Evolutionary conservation across 1,284 basidiomycete species (phyloP).

Genomic region (Melanopsichium pennsylvanicum): DNA sequence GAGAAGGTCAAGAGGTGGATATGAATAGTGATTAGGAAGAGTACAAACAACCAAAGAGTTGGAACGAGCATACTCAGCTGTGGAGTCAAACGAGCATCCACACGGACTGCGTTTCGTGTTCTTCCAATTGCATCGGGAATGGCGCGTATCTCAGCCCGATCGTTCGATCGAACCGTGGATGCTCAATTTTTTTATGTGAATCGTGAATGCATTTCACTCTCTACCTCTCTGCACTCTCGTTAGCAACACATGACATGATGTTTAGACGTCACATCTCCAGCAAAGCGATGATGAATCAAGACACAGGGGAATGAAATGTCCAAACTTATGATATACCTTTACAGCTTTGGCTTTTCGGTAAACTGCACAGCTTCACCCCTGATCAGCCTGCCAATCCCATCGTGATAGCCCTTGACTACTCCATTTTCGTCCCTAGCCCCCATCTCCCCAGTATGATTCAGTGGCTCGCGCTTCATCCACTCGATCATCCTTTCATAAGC

Average conservation of each 20-base stretch:
- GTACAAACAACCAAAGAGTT: too few relatives aligned
- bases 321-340: neutral
- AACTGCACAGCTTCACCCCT: conserved; percentile 49
- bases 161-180: too few relatives aligned
- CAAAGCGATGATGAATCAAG: neutral
- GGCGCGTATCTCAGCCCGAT: conserved; percentile 2
- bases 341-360: conserved; percentile 29
- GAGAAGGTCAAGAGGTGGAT: too few relatives aligned
- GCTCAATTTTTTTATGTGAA: too few relatives aligned
- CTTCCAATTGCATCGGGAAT: conserved; percentile 10
- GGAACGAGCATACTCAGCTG: too few relatives aligned
- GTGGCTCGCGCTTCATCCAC: conserved; percentile 56
- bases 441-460: conserved; percentile 45
- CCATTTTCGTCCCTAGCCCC: conserved; percentile 51
- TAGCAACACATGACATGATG: too few relatives aligned
- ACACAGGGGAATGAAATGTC: neutral
- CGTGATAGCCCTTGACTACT: conserved; percentile 47
- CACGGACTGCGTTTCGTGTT: conserved; percentile 1
- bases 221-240: too few relatives aligned
- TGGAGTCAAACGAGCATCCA: conserved; percentile 8
- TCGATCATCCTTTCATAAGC: conserved; percentile 57
- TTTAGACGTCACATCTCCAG: neutral
- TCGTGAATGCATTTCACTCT: too few relatives aligned
- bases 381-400: conserved; percentile 47
- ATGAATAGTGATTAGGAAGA: neutral